Percentiles rank a stretch among this genome's conserved stretches.
Conservation (phyloP, 345 rosid species). For the Chamaenerion angustifolium region DNA sequence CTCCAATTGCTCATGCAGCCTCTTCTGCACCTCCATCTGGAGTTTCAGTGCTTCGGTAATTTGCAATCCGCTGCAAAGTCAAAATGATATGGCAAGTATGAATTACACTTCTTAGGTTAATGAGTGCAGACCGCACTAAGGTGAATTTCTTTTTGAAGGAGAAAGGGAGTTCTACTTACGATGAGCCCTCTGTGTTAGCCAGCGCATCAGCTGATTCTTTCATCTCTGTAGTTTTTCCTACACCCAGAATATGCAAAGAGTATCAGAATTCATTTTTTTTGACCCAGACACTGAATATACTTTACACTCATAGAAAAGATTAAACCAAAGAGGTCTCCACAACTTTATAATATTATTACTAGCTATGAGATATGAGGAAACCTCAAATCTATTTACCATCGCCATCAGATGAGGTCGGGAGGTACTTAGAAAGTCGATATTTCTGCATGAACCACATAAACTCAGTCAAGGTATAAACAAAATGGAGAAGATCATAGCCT, state of each 20-base stretch:
- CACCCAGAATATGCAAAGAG: constrained; percentile 13
- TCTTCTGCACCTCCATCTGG: constrained; percentile 18
- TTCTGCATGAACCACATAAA: constrained; percentile 4
- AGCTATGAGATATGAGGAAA: neutral
- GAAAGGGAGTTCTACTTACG: constrained; percentile 41
- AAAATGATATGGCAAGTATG: neutral
- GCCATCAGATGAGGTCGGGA: constrained; percentile 12
- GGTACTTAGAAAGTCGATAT: constrained; percentile 14
- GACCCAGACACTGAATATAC: too few relatives aligned
- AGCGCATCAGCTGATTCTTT: constrained; percentile 73
- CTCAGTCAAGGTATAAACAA: neutral
- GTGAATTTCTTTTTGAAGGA: neutral
- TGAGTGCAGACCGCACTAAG: neutral
- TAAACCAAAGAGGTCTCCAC: neutral
- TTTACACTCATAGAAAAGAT: neutral
- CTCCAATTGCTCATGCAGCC: constrained; percentile 19
- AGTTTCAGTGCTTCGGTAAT: constrained; percentile 10
- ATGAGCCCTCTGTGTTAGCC: constrained; percentile 75
- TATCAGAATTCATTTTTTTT: constrained; percentile 6
- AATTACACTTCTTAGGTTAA: neutral
- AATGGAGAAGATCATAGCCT: too few relatives aligned
- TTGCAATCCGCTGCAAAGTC: constrained; percentile 16
- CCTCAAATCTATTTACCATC: neutral
- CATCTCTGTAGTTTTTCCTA: constrained; percentile 77
- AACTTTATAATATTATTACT: neutral